These are phyloP conservation scores for Citrus hindsii DNA, from an alignment of 345 rosid genomes.

Conservation along the genomic window DNA sequence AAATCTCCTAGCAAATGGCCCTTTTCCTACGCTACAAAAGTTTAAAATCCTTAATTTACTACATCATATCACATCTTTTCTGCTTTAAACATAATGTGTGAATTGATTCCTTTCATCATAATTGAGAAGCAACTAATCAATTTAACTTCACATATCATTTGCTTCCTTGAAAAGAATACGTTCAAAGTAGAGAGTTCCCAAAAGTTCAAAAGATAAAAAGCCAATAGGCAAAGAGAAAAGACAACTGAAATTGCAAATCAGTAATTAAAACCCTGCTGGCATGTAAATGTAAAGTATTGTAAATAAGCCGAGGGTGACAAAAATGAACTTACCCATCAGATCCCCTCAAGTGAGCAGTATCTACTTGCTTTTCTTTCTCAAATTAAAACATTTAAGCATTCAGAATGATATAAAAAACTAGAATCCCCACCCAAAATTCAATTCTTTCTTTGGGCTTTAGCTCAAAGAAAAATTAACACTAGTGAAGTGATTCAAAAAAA, in stretches of 20 bases:
- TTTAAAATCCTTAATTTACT: neutral
- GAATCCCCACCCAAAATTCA: no score
- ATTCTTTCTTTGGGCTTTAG: no score
- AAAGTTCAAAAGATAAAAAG: neutral
- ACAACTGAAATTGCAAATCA: neutral
- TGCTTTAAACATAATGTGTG: neutral
- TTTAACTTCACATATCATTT: neutral
- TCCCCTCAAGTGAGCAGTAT: neutral
- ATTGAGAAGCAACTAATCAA: neutral
- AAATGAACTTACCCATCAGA: neutral
- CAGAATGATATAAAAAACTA: no score
- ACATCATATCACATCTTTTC: neutral
- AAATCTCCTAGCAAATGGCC: neutral
- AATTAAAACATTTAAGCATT: neutral
- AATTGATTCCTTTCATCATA: neutral
- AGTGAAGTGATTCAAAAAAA: no score
- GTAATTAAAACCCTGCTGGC: neutral
- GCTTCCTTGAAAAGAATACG: neutral
- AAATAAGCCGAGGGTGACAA: neutral
- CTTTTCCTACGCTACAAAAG: neutral
- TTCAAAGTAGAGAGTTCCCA: neutral
- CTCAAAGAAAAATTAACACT: no score
- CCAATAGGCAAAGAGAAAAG: neutral
- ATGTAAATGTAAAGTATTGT: neutral
- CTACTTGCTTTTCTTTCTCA: constrained; percentile 1